A percentile compares a stretch with the other conserved stretches of the same genome.
These are phyloP conservation scores for Trifolium dubium DNA, from an alignment of 306 rosid genomes.

Conservation along the genomic window DNA sequence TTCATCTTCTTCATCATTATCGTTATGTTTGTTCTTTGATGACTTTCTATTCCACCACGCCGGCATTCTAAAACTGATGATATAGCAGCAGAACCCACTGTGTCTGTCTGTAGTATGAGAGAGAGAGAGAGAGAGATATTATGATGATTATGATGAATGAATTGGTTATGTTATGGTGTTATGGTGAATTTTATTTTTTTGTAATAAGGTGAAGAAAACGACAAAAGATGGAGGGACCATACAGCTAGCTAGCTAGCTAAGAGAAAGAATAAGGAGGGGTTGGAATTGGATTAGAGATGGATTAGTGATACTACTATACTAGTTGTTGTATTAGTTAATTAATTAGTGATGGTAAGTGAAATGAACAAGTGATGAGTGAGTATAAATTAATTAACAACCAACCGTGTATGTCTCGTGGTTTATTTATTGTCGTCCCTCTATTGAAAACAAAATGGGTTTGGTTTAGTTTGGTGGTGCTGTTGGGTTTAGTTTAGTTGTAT, in stretches of 20 bases:
- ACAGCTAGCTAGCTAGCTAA: conserved; percentile 26
- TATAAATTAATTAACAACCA: background rate
- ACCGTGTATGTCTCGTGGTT: conserved; percentile 5
- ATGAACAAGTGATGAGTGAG: background rate
- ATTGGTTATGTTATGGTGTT: background rate
- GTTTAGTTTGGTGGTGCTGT: conserved; percentile 4
- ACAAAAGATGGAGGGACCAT: conserved; percentile 41
- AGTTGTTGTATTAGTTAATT: background rate
- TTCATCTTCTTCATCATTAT: conserved; percentile 44
- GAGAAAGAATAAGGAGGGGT: conserved; percentile 25
- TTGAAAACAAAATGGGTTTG: conserved; percentile 11
- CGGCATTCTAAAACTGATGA: conserved; percentile 60
- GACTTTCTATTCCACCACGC: conserved; percentile 86
- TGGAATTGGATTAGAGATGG: conserved; percentile 19
- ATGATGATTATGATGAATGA: background rate
- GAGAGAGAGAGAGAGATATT: background rate
- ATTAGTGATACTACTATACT: background rate
- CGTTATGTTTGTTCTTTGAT: conserved; percentile 58
- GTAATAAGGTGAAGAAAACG: conserved; percentile 42
- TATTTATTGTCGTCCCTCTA: background rate
- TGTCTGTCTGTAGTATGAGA: background rate
- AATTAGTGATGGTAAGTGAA: background rate
- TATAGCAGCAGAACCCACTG: no score
- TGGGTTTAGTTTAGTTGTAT: background rate
- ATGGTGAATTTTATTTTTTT: conserved; percentile 13